A percentile compares a stretch with the other conserved stretches of the same genome.
Conservation (phyloP, 1,284 basidiomycete species). For the Papiliotrema fonsecae region DNA sequence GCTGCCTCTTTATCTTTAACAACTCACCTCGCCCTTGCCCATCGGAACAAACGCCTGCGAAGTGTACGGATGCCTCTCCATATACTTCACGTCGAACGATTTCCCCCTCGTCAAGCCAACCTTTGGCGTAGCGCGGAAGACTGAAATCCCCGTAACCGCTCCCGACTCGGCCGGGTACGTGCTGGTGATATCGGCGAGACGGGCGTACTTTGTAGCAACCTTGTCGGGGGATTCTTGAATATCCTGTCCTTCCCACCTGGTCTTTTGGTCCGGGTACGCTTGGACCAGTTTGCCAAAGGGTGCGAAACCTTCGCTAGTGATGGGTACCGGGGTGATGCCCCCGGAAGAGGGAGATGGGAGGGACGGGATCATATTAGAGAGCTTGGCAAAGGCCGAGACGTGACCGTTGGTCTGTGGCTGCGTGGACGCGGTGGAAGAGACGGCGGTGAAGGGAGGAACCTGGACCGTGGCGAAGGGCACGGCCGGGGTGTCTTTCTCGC, state of each 20-base stretch:
- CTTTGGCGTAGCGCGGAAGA: constrained; percentile 63
- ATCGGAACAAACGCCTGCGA: constrained; percentile 80
- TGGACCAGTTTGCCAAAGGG: constrained; percentile 80
- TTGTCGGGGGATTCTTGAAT: constrained; percentile 71
- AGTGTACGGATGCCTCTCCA: constrained; percentile 54
- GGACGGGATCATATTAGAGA: constrained; percentile 5
- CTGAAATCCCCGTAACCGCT: constrained; percentile 60
- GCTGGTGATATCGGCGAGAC: constrained; percentile 62
- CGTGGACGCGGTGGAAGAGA: background rate
- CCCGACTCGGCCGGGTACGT: constrained; percentile 58
- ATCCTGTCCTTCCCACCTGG: constrained; percentile 51
- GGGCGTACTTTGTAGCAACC: constrained; percentile 78
- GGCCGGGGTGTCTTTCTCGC: constrained; percentile 53
- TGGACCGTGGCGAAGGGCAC: constrained; percentile 5
- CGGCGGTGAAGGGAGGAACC: constrained; percentile 1
- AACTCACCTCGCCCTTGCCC: constrained; percentile 54
- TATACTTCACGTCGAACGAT: constrained; percentile 50
- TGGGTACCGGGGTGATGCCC: constrained; percentile 20
- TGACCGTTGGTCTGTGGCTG: background rate
- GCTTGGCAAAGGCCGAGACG: constrained; percentile 4
- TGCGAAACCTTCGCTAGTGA: constrained; percentile 64
- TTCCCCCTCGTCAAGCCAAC: constrained; percentile 52
- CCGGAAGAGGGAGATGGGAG: background rate
- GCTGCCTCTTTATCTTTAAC: background rate
- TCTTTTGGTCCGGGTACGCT: constrained; percentile 59